A percentile compares a stretch with the other conserved stretches of the same genome.
These are phyloP conservation scores for Penicillium chermesinum DNA, from an alignment of 495 filamentous ascomycete genomes.

Conservation along the genomic window DNA sequence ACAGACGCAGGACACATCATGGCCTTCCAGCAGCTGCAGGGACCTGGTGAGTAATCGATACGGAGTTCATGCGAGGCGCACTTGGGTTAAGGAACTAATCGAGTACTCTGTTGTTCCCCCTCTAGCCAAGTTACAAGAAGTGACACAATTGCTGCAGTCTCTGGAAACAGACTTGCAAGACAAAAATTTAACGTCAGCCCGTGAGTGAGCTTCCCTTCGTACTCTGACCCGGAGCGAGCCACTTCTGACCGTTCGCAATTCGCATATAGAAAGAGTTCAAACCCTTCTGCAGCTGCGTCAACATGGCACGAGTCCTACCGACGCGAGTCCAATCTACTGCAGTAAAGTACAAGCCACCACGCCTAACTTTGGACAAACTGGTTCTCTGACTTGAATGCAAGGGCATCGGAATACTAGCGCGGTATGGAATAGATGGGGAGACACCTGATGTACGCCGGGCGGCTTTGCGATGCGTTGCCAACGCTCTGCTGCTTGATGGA, in stretches of 20 bases:
- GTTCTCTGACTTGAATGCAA: conserved; percentile 32
- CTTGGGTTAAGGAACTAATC: neutral
- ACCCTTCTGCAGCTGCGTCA: conserved; percentile 73
- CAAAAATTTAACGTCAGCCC: conserved; percentile 46
- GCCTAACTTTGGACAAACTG: neutral
- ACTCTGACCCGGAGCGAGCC: neutral
- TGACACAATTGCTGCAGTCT: conserved; percentile 53
- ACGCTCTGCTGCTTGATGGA: conserved; percentile 68
- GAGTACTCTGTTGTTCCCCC: neutral
- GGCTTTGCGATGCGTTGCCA: conserved; percentile 82
- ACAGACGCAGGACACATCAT: conserved; percentile 7
- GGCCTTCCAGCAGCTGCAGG: conserved; percentile 25
- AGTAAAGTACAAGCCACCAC: conserved; percentile 49
- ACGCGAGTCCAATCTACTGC: conserved; percentile 77
- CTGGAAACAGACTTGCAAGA: conserved; percentile 55
- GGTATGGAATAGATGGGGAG: conserved; percentile 62
- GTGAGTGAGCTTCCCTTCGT: conserved; percentile 38
- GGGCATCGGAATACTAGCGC: conserved; percentile 70
- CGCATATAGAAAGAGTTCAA: conserved; percentile 51
- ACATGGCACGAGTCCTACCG: conserved; percentile 62
- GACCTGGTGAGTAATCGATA: conserved; percentile 24
- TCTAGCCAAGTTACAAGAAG: conserved; percentile 60
- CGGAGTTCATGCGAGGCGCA: neutral
- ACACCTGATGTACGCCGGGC: conserved; percentile 61
- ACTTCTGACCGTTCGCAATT: neutral